Evolutionary conservation across 257 asterid genomes (phyloP).

Genomic region (Solanum paucissectum): DNA sequence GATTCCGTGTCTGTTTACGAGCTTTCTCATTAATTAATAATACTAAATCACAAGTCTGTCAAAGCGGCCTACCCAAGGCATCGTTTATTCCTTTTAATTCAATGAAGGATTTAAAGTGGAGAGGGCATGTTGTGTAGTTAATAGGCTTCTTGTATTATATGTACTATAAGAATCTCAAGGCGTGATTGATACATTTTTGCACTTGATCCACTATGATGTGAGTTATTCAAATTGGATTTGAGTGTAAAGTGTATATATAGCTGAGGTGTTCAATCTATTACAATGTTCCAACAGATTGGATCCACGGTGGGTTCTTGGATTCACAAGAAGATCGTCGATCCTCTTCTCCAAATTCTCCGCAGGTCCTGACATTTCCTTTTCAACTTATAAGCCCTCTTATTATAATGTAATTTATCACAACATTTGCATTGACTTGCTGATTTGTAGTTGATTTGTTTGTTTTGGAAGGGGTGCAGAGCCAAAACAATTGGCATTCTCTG

Average conservation of each 20-base stretch:
- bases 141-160: neutral
- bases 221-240: neutral
- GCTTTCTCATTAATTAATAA: no score
- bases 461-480: slow-evolving; percentile 82
- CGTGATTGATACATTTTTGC: neutral
- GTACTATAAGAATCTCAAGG: neutral
- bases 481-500: slow-evolving; percentile 80
- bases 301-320: slow-evolving; percentile 43
- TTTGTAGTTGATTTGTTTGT: neutral
- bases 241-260: neutral
- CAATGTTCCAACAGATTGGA: slow-evolving; percentile 26
- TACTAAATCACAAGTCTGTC: no score
- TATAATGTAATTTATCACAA: no score
- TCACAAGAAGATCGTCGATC: slow-evolving; percentile 48
- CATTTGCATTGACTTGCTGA: neutral
- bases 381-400: neutral
- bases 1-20: neutral
- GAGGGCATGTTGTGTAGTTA: neutral
- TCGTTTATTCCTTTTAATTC: neutral
- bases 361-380: slow-evolving; percentile 19
- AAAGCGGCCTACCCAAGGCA: neutral
- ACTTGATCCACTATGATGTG: neutral
- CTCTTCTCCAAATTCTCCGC: slow-evolving; percentile 74
- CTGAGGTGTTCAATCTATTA: neutral
- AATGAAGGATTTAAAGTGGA: neutral